These are phyloP conservation scores for Fomitopsis betulina DNA, from an alignment of 1,284 basidiomycete genomes.

Conservation along the genomic window DNA sequence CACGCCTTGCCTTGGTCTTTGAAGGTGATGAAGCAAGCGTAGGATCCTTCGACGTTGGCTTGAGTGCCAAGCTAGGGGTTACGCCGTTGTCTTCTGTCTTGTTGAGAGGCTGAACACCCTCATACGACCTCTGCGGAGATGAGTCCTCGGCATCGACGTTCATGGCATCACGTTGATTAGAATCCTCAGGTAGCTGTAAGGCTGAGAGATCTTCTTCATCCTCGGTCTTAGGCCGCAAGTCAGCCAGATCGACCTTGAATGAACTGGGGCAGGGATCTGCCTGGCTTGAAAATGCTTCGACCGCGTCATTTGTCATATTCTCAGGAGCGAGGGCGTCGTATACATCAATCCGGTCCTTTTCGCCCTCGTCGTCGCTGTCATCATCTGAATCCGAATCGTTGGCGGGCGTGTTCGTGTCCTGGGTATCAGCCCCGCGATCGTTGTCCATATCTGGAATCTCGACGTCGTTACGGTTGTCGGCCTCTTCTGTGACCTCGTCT, in stretches of 20 bases:
- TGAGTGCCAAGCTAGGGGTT: slow-evolving; percentile 16
- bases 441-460: slow-evolving; percentile 15
- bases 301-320: slow-evolving; percentile 44
- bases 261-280: slow-evolving; percentile 8
- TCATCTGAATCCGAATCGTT: slow-evolving; percentile 42
- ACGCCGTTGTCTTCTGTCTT: slow-evolving; percentile 8
- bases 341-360: slow-evolving; percentile 45
- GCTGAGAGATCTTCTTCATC: slow-evolving; percentile 56
- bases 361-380: slow-evolving; percentile 58
- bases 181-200: slow-evolving; percentile 28
- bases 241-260: slow-evolving; percentile 27
- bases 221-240: slow-evolving; percentile 55
- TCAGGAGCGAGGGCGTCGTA: slow-evolving; percentile 55
- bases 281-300: slow-evolving; percentile 31
- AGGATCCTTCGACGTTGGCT: slow-evolving; percentile 38
- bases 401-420: slow-evolving; percentile 26
- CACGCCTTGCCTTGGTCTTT: slow-evolving; percentile 38
- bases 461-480: slow-evolving; percentile 14
- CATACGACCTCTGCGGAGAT: neutral
- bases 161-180: slow-evolving; percentile 23
- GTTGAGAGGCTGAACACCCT: slow-evolving; percentile 1
- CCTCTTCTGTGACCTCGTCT: slow-evolving; percentile 22
- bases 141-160: slow-evolving; percentile 27
- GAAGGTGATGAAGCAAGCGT: slow-evolving; percentile 32
- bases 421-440: slow-evolving; percentile 18